A percentile compares a stretch with the other conserved stretches of the same genome.
Conservation (phyloP, 148 eudicot genomes). For the Spergularia bocconei region DNA sequence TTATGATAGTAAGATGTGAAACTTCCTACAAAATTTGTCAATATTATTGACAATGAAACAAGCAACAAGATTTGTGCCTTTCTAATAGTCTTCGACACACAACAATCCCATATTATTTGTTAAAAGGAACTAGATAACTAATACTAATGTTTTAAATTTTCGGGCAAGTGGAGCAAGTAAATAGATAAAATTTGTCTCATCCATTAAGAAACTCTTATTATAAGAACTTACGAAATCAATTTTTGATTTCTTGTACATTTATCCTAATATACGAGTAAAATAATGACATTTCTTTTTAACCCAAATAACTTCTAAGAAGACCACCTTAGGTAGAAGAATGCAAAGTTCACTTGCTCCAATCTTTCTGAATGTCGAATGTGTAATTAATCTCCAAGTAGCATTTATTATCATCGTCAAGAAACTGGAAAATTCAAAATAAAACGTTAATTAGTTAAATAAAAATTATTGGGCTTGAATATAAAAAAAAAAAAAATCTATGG, state of each 20-base stretch:
- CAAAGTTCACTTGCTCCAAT: conserved; percentile 35
- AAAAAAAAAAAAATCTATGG: too few relatives aligned
- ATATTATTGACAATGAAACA: too few relatives aligned
- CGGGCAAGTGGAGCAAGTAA: neutral
- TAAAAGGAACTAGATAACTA: too few relatives aligned
- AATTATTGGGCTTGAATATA: too few relatives aligned
- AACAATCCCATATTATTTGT: too few relatives aligned
- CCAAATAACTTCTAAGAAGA: neutral
- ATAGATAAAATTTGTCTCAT: neutral
- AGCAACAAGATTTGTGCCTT: too few relatives aligned
- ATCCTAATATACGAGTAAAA: neutral
- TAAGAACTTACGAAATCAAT: neutral
- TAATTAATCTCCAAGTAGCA: conserved; percentile 69
- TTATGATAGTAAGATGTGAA: too few relatives aligned
- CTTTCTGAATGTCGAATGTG: conserved; percentile 60
- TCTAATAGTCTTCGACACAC: too few relatives aligned
- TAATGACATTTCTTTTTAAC: too few relatives aligned
- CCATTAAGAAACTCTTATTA: neutral
- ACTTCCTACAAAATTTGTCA: too few relatives aligned
- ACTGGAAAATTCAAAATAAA: conserved; percentile 29
- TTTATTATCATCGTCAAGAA: conserved; percentile 64
- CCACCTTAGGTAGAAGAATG: neutral
- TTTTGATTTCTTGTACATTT: neutral
- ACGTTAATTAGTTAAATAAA: neutral
- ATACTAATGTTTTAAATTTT: too few relatives aligned